These are phyloP conservation scores for Xerocomellus intermedius DNA, from an alignment of 768 basidiomycete species.

Conservation along the genomic window DNA sequence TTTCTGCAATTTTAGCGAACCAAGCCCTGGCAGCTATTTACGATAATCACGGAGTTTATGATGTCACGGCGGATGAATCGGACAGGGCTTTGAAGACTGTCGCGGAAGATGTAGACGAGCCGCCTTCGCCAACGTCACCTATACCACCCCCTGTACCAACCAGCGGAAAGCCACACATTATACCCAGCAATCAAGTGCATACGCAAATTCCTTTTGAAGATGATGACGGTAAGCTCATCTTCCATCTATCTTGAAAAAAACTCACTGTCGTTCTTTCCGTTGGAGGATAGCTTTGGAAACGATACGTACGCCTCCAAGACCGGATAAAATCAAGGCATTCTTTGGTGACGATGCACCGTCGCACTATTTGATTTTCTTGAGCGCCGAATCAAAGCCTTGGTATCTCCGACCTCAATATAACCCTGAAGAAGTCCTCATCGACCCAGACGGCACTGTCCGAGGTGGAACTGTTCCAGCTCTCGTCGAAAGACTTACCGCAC, in stretches of 20 bases:
- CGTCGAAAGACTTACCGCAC: conserved; percentile 64
- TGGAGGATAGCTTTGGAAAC: conserved; percentile 12
- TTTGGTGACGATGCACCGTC: conserved; percentile 53
- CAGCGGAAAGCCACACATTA: conserved; percentile 5
- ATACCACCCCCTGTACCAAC: conserved; percentile 12
- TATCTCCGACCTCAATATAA: conserved; percentile 58
- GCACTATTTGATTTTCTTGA: conserved; percentile 39
- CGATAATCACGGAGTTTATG: conserved; percentile 9
- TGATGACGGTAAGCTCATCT: conserved; percentile 14
- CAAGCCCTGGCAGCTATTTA: conserved; percentile 20
- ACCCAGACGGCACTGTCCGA: conserved; percentile 59
- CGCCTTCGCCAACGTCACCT: not conserved
- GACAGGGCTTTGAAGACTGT: conserved; percentile 11
- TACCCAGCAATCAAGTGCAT: not conserved
- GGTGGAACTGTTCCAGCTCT: conserved; percentile 62
- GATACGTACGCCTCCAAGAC: conserved; percentile 20
- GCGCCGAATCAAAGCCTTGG: conserved; percentile 50
- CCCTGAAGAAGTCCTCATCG: conserved; percentile 57
- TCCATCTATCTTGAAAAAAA: not conserved
- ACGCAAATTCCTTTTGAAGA: conserved; percentile 9
- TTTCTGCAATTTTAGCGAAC: conserved; percentile 26
- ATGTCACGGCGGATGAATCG: conserved; percentile 10
- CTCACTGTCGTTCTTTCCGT: conserved; percentile 1
- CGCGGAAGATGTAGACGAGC: conserved; percentile 1
- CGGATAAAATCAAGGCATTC: conserved; percentile 46